Evolutionary conservation across 805 yeast species (phyloP).

Genomic region (Candida insectorum): DNA sequence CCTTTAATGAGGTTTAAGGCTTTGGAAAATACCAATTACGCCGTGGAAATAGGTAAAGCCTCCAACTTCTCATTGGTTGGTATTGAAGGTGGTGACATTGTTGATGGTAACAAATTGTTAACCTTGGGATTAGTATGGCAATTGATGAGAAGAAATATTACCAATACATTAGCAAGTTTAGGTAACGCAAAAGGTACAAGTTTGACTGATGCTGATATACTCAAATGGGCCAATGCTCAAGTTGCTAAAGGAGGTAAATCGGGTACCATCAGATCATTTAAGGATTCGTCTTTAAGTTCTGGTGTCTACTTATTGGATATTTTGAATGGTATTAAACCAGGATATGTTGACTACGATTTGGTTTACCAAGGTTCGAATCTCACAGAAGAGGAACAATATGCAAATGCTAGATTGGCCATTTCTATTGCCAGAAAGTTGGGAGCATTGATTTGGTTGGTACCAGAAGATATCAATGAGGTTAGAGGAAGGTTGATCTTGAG

Average conservation of each 20-base stretch:
- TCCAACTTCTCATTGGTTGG: conserved; percentile 93
- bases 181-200: conserved; percentile 59
- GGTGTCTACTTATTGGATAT: conserved; percentile 87
- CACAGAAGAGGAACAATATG: conserved; percentile 77
- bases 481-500: conserved; percentile 91
- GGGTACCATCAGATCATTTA: conserved; percentile 74
- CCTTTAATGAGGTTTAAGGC: conserved; percentile 92
- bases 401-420: conserved; percentile 94
- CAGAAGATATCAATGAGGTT: conserved; percentile 97
- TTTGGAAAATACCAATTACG: conserved; percentile 94
- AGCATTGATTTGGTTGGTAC: conserved; percentile 98
- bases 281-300: conserved; percentile 70
- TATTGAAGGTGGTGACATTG: conserved; percentile 95
- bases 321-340: conserved; percentile 91
- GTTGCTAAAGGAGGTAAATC: conserved; percentile 82
- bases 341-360: conserved; percentile 93
- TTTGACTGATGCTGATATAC: conserved; percentile 78
- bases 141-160: conserved; percentile 94
- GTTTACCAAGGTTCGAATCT: conserved; percentile 70
- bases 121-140: conserved; percentile 97
- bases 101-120: conserved; percentile 85
- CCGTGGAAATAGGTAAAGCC: conserved; percentile 94
- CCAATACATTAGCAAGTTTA: conserved; percentile 71
- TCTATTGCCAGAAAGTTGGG: conserved; percentile 98
- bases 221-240: conserved; percentile 90